These are phyloP conservation scores for Suillus subaureus DNA, from an alignment of 768 basidiomycete species.

Conservation along the genomic window DNA sequence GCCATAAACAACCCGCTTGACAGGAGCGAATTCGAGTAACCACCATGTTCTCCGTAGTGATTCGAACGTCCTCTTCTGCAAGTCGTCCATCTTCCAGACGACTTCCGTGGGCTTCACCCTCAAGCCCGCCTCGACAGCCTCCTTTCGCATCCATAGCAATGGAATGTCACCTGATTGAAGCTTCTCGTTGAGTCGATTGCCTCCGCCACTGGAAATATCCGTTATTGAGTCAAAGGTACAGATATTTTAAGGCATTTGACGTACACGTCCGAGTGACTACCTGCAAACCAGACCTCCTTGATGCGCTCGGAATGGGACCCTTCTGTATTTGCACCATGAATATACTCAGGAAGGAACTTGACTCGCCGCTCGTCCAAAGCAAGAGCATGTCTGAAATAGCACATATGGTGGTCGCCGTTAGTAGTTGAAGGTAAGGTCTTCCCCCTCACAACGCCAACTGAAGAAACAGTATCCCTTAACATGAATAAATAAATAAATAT, in stretches of 20 bases:
- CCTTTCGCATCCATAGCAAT: slow-evolving; percentile 29
- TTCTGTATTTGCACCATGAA: slow-evolving; percentile 13
- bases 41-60: slow-evolving; percentile 5
- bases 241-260: not conserved
- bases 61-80: slow-evolving; percentile 13
- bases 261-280: slow-evolving; percentile 36
- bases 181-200: slow-evolving; percentile 12
- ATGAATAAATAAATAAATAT: not conserved
- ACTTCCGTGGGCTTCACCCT: slow-evolving; percentile 12
- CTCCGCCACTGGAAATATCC: slow-evolving; percentile 20
- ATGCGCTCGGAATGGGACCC: slow-evolving; percentile 16
- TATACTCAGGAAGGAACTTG: slow-evolving; percentile 36
- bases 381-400: slow-evolving; percentile 37
- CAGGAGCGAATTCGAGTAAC: slow-evolving; percentile 6
- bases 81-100: slow-evolving; percentile 11
- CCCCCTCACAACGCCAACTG: slow-evolving; percentile 28
- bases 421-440: slow-evolving; percentile 21
- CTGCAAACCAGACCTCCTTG: slow-evolving; percentile 37
- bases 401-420: slow-evolving; percentile 24
- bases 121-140: slow-evolving; percentile 25
- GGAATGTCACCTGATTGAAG: slow-evolving; percentile 17
- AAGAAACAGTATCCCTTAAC: slow-evolving; percentile 38
- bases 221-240: not conserved
- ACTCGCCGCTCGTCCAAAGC: slow-evolving; percentile 38
- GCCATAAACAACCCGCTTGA: slow-evolving; percentile 13